Conservation (phyloP, 768 basidiomycete genomes). For the Trametes villosa region DNA sequence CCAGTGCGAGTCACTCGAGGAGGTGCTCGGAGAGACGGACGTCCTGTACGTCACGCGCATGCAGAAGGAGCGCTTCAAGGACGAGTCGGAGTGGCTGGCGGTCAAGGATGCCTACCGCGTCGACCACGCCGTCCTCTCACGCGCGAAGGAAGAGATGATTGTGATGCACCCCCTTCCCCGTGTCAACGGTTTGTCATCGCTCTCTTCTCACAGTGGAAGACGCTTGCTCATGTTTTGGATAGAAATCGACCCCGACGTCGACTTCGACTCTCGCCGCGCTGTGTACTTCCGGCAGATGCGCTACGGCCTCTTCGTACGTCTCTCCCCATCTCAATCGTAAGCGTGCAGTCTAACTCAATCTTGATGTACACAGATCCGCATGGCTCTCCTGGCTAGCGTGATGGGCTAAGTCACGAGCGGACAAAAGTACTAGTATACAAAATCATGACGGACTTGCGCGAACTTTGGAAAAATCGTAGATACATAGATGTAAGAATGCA, state of each 20-base stretch:
- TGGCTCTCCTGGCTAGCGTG: conserved; percentile 57
- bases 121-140: conserved; percentile 90
- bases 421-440: too few relatives aligned
- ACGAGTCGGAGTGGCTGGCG: conserved; percentile 80
- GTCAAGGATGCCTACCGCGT: conserved; percentile 93
- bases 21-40: conserved; percentile 90
- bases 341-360: not conserved
- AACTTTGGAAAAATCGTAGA: too few relatives aligned
- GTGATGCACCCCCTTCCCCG: conserved; percentile 99
- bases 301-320: conserved; percentile 94
- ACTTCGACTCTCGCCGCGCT: conserved; percentile 91
- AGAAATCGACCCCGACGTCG: conserved; percentile 99
- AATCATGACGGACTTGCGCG: too few relatives aligned
- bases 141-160: conserved; percentile 96
- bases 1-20: conserved; percentile 87
- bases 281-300: conserved; percentile 99
- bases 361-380: conserved; percentile 44
- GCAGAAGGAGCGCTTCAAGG: conserved; percentile 92
- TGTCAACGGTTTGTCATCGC: conserved; percentile 67
- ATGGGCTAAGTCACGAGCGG: too few relatives aligned
- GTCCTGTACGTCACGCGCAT: conserved; percentile 96
- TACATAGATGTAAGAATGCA: too few relatives aligned
- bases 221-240: conserved; percentile 20
- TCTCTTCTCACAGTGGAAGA: not conserved
- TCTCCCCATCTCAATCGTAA: not conserved